These are phyloP conservation scores for Camellia lanceoleosa DNA, from an alignment of 148 eudicot genomes.

Conservation along the genomic window DNA sequence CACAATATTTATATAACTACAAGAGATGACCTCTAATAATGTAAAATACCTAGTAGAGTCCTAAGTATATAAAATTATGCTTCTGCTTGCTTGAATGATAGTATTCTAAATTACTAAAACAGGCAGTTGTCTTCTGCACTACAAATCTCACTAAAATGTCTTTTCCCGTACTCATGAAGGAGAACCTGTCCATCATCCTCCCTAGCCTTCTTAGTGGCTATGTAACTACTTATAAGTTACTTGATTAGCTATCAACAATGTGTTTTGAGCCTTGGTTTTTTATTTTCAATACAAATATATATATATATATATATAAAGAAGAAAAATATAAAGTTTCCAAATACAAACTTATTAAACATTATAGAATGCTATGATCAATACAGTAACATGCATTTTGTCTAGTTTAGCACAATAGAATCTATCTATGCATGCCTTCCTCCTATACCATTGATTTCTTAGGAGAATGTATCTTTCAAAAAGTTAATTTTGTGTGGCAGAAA, in stretches of 20 bases:
- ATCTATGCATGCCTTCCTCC: too few species aligned
- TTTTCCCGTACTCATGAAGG: not conserved
- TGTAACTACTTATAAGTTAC: not conserved
- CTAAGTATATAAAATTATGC: not conserved
- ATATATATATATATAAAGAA: too few species aligned
- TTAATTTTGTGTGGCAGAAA: not conserved
- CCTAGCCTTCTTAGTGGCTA: not conserved
- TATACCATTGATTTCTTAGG: not conserved
- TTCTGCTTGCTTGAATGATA: too few species aligned
- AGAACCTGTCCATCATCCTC: constrained; percentile 1
- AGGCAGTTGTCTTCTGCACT: too few species aligned
- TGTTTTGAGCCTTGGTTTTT: too few species aligned
- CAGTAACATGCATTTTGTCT: not conserved
- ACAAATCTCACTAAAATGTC: not conserved
- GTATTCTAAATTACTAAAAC: too few species aligned
- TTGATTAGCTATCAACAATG: not conserved
- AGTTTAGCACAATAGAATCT: not conserved
- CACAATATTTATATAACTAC: not conserved
- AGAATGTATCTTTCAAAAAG: not conserved
- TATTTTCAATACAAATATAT: too few species aligned
- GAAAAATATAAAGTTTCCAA: not conserved
- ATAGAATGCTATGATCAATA: not conserved
- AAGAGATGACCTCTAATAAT: not conserved
- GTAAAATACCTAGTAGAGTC: not conserved
- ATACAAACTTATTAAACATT: not conserved